Base-by-base conservation (phyloP, 2,329 filamentous ascomycete genomes). In the Colletotrichum gloeosporioides region DNA sequence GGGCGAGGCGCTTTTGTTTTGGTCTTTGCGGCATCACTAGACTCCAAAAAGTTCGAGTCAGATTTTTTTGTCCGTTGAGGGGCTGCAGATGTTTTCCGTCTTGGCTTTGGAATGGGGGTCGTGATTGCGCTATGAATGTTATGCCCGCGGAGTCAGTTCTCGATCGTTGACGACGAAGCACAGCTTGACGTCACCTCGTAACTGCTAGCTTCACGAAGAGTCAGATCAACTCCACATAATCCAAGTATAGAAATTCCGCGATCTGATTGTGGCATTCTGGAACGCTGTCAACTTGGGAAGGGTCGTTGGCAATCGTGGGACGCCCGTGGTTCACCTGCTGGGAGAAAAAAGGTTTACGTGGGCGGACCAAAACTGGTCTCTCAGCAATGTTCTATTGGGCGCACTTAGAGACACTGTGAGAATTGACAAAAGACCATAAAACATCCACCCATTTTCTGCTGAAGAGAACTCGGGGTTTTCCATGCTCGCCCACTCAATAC, bases 361-460 rank as follows among this genome's bases (percentile, higher is more conserved):
- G 80, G 80, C 78, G 80, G 81, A 79, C 85, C 85, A 86, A 86
- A 85, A 86, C 81, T 86, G 83, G 81, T 78, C 82, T 85, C 83
- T 78, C 67, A 79, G 83, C 81, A 83, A 82, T 82, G 80, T 76
- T 82, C 81, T 79, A 73, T 77, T 81, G 81, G 80, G 73, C 80
- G 79, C 65, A 76, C 13, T 25, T 25, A 25, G 61, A 39, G 79
- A 78, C 79, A 80, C 69, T 78, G 71, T 72, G 18, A 62, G 69
- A 57, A 59, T 82, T 82, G 76, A 81, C 81, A 79, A 79, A 80
- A 84, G 78, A 80, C 83, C 83, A 85, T 85, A 85, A 86, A 86
- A 66, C 31, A 63, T 67, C 27, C 62, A 25, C 49, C 69, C 16
- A 25, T 64, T 64, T 36, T 36, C 7, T 18, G 13, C 16, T 57